Evolutionary conservation across 192 early-diverging fungal genomes (phyloP).

Genomic region (Chytriomyces sp.): DNA sequence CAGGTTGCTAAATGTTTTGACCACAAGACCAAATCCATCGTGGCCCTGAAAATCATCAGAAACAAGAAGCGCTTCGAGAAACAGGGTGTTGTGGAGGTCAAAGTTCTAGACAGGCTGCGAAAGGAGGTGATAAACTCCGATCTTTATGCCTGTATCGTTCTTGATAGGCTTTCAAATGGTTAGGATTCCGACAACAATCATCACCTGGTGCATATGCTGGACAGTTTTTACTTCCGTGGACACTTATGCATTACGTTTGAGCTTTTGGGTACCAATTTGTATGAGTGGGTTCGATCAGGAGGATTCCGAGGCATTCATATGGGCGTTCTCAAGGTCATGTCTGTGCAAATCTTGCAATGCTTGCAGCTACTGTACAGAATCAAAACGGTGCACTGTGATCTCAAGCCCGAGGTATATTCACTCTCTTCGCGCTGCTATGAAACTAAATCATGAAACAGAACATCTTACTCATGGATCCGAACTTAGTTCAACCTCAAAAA

Average conservation of each 20-base stretch:
- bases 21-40: conserved; percentile 84
- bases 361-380: conserved; percentile 73
- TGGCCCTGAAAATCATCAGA: conserved; percentile 94
- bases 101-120: conserved; percentile 85
- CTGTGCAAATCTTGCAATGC: conserved; percentile 82
- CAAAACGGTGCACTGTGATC: conserved; percentile 91
- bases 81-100: conserved; percentile 95
- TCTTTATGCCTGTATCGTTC: not conserved
- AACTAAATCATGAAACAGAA: conserved; percentile 54
- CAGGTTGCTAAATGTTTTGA: conserved; percentile 93
- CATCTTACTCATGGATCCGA: conserved; percentile 76
- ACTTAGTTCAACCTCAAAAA: conserved; percentile 41
- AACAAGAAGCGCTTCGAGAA: conserved; percentile 98
- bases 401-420: conserved; percentile 88
- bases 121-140: conserved; percentile 60
- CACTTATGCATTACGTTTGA: conserved; percentile 96
- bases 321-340: conserved; percentile 72
- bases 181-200: conserved; percentile 80
- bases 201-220: conserved; percentile 85
- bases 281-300: conserved; percentile 94
- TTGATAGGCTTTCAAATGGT: not conserved
- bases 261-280: conserved; percentile 90
- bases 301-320: conserved; percentile 86
- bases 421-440: not conserved
- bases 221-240: conserved; percentile 90